Base-by-base conservation (phyloP, 108 stramenopile genomes). In the Epithemia pelagica region DNA sequence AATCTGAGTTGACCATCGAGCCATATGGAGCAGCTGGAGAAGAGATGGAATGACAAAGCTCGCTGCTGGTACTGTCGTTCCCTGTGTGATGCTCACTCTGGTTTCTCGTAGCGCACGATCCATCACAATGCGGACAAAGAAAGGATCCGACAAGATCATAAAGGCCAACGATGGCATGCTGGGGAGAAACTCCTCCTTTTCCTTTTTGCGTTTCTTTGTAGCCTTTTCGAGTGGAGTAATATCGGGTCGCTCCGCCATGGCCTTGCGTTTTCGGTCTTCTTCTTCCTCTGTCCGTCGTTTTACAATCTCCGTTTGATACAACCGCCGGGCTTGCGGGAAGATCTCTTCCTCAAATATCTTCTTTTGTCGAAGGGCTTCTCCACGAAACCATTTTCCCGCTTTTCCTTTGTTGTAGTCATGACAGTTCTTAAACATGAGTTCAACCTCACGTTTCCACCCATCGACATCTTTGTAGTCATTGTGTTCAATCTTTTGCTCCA, bases 61-160 rank as follows among this genome's bases (percentile, higher is more conserved):
- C 10, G 78, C 84, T 8, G 78, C 66, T 19, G 87, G 92, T 28
- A 94, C 54, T 1, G 68, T 52, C 21, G 67, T 78, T 30, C 77
- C 79, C 51, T 68, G 69, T 1, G 82, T 30, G 10, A 87, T 75
- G 60, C 90, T 86, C 25, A 66, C 59, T 28, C 84, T 73, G 28
- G 90, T 32, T 21, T 78, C 81, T 67, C 85, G 79, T 31, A 83
- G 46, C 1, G 89, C 76, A 57, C 82, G 78, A 58, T 88, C 88
- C 57, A 90, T 31, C 20, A 94, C 30, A 19, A 94, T 32, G 31
- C 92, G 82, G 30, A 89, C 78, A 28, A 91, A 84, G 62, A 90
- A 94, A n/a, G 92, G 92, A 70, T 94, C 92, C 10, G 89, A 65
- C 56, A 94, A 69, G 54, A 94, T 27, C 89, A 94, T 90, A 27